Percentiles rank a stretch among this genome's conserved stretches.
Conservation (phyloP, 352 stramenopile genomes). For the Ophiocytium majus region DNA sequence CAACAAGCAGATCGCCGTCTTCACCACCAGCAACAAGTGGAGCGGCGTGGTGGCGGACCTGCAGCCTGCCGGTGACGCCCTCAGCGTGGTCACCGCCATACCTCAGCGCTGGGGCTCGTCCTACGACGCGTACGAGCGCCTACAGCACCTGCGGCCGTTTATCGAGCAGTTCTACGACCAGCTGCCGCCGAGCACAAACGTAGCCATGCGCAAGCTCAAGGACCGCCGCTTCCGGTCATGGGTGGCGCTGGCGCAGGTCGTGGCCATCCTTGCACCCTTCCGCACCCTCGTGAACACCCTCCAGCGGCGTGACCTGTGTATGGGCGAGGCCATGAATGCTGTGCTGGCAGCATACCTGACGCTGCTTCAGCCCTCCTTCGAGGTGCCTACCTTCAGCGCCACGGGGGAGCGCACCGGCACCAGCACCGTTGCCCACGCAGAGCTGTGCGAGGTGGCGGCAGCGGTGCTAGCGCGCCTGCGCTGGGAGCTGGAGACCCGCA, state of each 20-base stretch:
- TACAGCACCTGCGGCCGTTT: background rate
- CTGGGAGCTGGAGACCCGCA: background rate
- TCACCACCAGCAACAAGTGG: background rate
- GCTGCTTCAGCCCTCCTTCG: background rate
- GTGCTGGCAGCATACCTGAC: background rate
- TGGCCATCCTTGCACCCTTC: slow-evolving; percentile 4
- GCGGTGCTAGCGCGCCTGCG: background rate
- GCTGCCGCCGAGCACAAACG: background rate
- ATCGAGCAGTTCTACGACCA: background rate
- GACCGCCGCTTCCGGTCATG: background rate
- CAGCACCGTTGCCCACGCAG: background rate
- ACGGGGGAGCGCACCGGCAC: background rate
- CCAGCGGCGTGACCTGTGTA: background rate
- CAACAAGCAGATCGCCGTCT: background rate
- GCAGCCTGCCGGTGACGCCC: background rate
- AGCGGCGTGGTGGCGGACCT: background rate
- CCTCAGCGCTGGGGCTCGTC: background rate
- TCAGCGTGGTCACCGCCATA: background rate
- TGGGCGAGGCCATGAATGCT: background rate
- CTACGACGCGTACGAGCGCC: background rate
- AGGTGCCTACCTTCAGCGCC: background rate
- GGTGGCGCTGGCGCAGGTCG: background rate
- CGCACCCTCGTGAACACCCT: background rate
- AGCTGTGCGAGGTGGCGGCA: background rate
- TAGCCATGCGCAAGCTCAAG: background rate